A percentile compares a stretch with the other conserved stretches of the same genome.
These are phyloP conservation scores for Copromyces sp. DNA, from an alignment of 495 filamentous ascomycete genomes.

Conservation along the genomic window DNA sequence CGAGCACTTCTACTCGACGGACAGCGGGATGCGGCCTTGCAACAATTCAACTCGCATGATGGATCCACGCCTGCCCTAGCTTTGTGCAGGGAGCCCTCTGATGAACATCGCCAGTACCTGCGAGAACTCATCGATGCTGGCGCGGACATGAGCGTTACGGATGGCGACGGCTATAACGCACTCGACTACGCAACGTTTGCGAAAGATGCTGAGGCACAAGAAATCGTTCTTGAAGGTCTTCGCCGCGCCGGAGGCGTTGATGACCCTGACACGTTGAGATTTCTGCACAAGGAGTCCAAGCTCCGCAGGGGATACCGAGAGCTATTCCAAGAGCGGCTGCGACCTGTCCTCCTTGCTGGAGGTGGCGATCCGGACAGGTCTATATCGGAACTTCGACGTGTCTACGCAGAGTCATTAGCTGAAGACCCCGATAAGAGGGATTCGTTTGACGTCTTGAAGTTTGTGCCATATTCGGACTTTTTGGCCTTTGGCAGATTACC, in stretches of 20 bases:
- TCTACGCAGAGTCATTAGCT: conserved; percentile 11
- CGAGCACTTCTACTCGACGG: conserved; percentile 1
- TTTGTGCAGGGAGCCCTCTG: conserved; percentile 24
- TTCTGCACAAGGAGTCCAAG: conserved; percentile 5
- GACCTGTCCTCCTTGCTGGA: conserved; percentile 10
- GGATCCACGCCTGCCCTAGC: conserved; percentile 19
- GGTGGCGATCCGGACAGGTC: background rate
- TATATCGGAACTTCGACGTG: conserved; percentile 7
- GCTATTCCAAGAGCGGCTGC: conserved; percentile 22
- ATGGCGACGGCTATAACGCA: conserved; percentile 22
- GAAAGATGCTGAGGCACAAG: conserved; percentile 8
- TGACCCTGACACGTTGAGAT: background rate
- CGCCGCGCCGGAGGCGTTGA: background rate
- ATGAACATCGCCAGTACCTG: conserved; percentile 20
- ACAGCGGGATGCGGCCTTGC: background rate
- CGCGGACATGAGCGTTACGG: conserved; percentile 16
- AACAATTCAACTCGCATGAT: background rate
- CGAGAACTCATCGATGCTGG: conserved; percentile 16
- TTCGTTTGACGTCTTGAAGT: background rate
- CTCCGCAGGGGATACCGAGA: conserved; percentile 23
- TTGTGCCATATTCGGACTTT: conserved; percentile 12
- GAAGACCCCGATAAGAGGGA: background rate
- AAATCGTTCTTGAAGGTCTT: conserved; percentile 15
- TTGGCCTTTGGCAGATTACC: conserved; percentile 9
- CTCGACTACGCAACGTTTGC: conserved; percentile 22